Evolutionary conservation across 1,284 basidiomycete genomes (phyloP).

Genomic region (Microbotryomycetes sp.): DNA sequence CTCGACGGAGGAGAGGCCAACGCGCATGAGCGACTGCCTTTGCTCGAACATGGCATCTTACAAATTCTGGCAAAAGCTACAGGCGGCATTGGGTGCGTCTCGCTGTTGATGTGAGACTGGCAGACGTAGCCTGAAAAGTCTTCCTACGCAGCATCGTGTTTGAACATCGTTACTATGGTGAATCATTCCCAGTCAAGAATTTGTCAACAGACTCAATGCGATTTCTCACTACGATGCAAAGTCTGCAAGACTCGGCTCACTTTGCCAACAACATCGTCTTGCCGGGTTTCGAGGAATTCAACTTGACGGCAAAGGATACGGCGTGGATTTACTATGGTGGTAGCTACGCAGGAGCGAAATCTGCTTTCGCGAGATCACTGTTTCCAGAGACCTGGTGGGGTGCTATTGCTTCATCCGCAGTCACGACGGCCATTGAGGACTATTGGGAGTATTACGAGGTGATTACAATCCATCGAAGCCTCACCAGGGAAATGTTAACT

Average conservation of each 20-base stretch:
- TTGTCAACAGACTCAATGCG: constrained; percentile 53
- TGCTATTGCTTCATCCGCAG: constrained; percentile 66
- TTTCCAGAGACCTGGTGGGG: constrained; percentile 86
- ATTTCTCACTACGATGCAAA: constrained; percentile 81
- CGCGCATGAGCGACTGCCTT: constrained; percentile 36
- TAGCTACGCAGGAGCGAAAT: constrained; percentile 80
- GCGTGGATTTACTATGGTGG: constrained; percentile 95
- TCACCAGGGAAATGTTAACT: too few relatives aligned
- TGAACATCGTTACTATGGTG: constrained; percentile 83
- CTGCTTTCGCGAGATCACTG: constrained; percentile 82
- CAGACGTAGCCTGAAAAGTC: background rate
- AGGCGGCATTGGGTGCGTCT: constrained; percentile 57
- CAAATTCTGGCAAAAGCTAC: constrained; percentile 77
- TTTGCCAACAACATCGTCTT: constrained; percentile 80
- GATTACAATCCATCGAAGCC: too few relatives aligned
- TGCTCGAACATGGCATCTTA: constrained; percentile 58
- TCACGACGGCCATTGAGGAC: constrained; percentile 34
- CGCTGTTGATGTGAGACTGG: background rate
- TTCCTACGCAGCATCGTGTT: constrained; percentile 61
- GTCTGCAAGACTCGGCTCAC: constrained; percentile 83
- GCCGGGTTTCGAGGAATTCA: constrained; percentile 59
- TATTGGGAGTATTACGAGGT: constrained; percentile 35
- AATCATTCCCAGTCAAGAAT: constrained; percentile 69
- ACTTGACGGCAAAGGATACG: constrained; percentile 50
- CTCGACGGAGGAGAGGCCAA: constrained; percentile 43